These are phyloP conservation scores for Kuraishia hungarica DNA, from an alignment of 805 yeast species.

Conservation along the genomic window DNA sequence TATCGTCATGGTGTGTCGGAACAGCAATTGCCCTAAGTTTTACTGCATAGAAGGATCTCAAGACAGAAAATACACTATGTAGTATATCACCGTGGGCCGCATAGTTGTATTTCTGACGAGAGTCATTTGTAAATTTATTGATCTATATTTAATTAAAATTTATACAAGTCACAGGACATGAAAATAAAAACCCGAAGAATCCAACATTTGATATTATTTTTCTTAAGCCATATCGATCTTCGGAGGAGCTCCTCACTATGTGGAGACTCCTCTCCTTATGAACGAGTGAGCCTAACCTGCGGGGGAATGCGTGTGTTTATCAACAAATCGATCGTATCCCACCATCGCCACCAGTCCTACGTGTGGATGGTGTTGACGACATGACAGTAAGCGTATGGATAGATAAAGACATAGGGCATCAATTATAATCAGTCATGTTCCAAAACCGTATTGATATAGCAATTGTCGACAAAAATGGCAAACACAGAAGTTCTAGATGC, in stretches of 20 bases:
- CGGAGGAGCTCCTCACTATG: background rate
- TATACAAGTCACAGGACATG: no score
- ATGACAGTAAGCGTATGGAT: background rate
- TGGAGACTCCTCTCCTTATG: background rate
- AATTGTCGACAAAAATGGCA: background rate
- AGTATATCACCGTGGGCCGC: background rate
- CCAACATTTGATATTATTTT: no score
- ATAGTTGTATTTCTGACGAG: no score
- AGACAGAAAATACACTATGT: background rate
- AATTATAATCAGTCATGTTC: background rate
- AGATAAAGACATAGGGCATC: background rate
- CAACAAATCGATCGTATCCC: background rate
- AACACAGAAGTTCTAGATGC: background rate
- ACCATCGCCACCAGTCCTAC: background rate
- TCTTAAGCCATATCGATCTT: no score
- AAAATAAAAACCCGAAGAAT: background rate
- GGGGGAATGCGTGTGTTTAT: background rate
- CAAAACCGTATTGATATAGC: background rate
- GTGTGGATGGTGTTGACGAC: background rate
- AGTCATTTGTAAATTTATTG: no score
- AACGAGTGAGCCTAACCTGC: no score
- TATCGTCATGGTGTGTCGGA: slow-evolving; percentile 32
- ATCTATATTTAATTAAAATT: no score
- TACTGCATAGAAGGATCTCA: slow-evolving; percentile 7
- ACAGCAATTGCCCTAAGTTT: slow-evolving; percentile 22